A percentile compares a stretch with the other conserved stretches of the same genome.
Evolutionary conservation across 179 eudicot species (phyloP).

Genomic region (Dionaea muscipula): DNA sequence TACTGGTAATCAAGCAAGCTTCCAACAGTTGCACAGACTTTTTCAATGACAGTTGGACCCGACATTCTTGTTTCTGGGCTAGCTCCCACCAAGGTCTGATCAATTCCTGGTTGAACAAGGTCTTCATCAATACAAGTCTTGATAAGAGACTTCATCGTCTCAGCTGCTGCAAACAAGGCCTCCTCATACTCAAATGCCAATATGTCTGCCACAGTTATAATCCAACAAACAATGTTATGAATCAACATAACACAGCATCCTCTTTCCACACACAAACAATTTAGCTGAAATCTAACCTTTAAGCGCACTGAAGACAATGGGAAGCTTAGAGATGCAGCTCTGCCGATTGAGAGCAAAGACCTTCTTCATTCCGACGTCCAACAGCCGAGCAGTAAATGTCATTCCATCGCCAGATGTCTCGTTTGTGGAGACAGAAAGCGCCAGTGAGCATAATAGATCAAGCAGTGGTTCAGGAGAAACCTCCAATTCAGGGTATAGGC

Average conservation of each 20-base stretch:
- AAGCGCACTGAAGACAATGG: conserved; percentile 54
- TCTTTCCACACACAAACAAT: neutral
- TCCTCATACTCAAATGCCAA: conserved; percentile 77
- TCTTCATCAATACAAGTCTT: conserved; percentile 63
- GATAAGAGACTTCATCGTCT: conserved; percentile 62
- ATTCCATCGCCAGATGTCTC: conserved; percentile 84
- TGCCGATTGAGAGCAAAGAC: conserved; percentile 45
- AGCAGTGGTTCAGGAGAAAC: conserved; percentile 55
- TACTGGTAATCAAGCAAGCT: conserved; percentile 66
- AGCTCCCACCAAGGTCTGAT: conserved; percentile 22
- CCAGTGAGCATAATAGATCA: conserved; percentile 66
- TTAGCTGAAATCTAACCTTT: conserved; percentile 27
- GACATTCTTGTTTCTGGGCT: conserved; percentile 29
- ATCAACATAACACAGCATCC: neutral
- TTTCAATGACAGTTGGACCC: conserved; percentile 59
- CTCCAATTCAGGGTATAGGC: conserved; percentile 43
- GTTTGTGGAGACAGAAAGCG: conserved; percentile 31
- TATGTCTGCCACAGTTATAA: conserved; percentile 39
- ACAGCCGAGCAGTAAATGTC: conserved; percentile 67
- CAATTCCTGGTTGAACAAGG: conserved; percentile 61
- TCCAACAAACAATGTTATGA: conserved; percentile 14
- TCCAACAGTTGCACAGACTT: conserved; percentile 62
- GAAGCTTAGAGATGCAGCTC: conserved; percentile 64
- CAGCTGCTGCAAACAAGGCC: conserved; percentile 62
- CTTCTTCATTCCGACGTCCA: conserved; percentile 71